A percentile compares a stretch with the other conserved stretches of the same genome.
These are phyloP conservation scores for Candida hungchunana DNA, from an alignment of 805 yeast genomes.

Conservation along the genomic window DNA sequence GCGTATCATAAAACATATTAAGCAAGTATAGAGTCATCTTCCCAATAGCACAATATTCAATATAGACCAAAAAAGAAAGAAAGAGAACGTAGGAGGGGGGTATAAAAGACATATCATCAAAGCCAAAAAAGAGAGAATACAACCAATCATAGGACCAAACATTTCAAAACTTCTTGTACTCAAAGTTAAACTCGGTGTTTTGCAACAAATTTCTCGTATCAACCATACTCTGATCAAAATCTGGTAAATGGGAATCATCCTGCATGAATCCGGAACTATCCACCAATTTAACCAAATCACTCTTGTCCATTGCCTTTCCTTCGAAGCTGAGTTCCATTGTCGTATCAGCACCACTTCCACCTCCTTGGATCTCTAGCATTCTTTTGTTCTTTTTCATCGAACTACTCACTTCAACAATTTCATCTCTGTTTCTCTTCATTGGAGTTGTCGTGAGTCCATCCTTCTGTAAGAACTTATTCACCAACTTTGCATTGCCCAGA, in stretches of 20 bases:
- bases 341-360: slow-evolving; percentile 21
- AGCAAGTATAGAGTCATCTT: too few species aligned
- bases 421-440: slow-evolving; percentile 28
- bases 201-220: slow-evolving; percentile 26
- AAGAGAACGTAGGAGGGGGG: too few species aligned
- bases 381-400: slow-evolving; percentile 27
- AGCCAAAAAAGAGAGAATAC: too few species aligned
- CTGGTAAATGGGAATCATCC: slow-evolving; percentile 25
- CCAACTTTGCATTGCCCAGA: slow-evolving; percentile 2
- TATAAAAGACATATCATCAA: too few species aligned
- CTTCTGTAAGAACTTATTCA: slow-evolving; percentile 12
- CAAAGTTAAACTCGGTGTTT: slow-evolving; percentile 22
- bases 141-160: too few species aligned
- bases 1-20: too few species aligned
- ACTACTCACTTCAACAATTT: slow-evolving; percentile 19
- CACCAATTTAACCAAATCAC: slow-evolving; percentile 37
- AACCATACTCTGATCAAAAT: slow-evolving; percentile 7
- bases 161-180: slow-evolving; percentile 8
- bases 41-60: too few species aligned
- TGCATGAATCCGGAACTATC: slow-evolving; percentile 33
- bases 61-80: too few species aligned
- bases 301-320: slow-evolving; percentile 41
- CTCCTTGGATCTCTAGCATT: slow-evolving; percentile 12
- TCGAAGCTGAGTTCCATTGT: slow-evolving; percentile 40
- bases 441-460: slow-evolving; percentile 13